Base-by-base conservation (phyloP, 257 asterid genomes). In the Solanum paucissectum region DNA sequence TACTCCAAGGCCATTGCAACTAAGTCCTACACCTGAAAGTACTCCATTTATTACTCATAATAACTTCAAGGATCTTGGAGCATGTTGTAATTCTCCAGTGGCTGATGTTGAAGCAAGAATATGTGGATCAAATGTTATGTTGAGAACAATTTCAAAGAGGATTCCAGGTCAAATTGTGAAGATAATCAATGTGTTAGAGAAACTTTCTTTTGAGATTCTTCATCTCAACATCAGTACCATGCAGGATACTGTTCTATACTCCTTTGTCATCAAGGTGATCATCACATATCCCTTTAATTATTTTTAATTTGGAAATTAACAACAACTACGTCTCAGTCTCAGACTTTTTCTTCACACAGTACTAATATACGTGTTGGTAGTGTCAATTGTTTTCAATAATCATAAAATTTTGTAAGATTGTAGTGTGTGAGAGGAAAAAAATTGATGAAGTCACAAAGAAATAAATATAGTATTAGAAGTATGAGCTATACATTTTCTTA, bases 191-290 rank as follows among this genome's bases (percentile, higher is more conserved):
- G 92, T 94, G n/a, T 74, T 95, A 91, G 98, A 95, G 94, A 92
- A 88, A 33, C 94, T 93, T 84, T 92, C 91, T 42, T 93, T 97
- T 44, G 95, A 97, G 88, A 94, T 95, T 79, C 98, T 95, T 87
- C 98, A 94, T 90, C 90, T 95, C 93, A 95, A 94, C 89, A 93
- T 97, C 92, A 94, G 97, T 84, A 95, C 94, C 95, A 95, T 97
- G 98, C 98, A 95, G 46, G 99, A 97, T 69, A 95, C 98, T n/a
- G 98, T 95, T n/a, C 95, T 97, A 5, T 92, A 93, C 94, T 94
- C 98, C 84, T 95, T 97, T 88, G 94, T 95, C 89, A 91, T 97
- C 90, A 95, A 97, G 99, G 98, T 74, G 82, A 74, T 36, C 52
- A 74, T 74, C 40, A 36, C 5, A 52, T 0, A 1, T 52, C 32